Base-by-base conservation (phyloP, 306 rosid species). In the Styphnolobium japonicum region DNA sequence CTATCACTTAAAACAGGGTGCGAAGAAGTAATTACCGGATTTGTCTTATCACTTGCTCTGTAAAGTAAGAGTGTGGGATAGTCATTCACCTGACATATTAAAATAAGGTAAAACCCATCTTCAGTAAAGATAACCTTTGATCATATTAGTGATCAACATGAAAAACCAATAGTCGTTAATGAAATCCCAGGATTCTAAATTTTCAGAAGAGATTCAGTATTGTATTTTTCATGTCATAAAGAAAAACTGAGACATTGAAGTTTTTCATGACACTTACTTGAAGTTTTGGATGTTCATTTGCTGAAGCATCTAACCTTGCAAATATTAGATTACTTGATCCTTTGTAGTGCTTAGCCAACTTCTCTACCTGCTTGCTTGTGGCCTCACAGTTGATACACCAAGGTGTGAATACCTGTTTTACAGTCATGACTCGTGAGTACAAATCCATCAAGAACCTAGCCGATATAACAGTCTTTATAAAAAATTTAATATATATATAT, bases 381-480 rank as follows among this genome's bases (percentile, higher is more conserved):
- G 90, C 78, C 83, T 95, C 98, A 57, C 99, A 95, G 71, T 74
- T 88, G 77, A 87, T 78, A 83, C 99, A 95, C 99, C 99, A 93
- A 33, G 99, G 98, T 12, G 99, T 83, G 60, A 79, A 85, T 49
- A 95, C 97, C 99, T 95, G 84, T 85, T 86, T 80, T 83, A 73
- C 23, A 77, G 75, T 61, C 62, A 61, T 19, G 15, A 78, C 14
- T 77, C 21, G 8, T 75, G 40, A 70, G 48, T 34, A 34, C 49
- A 56, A 80, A 39, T 58, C 21, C 62, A 83, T 67, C 29, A 42
- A 78, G 66, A 62, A 40, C 76, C 33, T 62, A 77, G 29, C 52
- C 27, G 49, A 34, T 18, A 61, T 33, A 25, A 55, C 12, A 34
- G 42, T 31, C 51, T 69, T n/a, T n/a, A n/a, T n/a, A n/a, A n/a